phyloP scores from a whole-genome alignment of 2,329 filamentous ascomycete species.

The Cladosporium velox region DNA sequence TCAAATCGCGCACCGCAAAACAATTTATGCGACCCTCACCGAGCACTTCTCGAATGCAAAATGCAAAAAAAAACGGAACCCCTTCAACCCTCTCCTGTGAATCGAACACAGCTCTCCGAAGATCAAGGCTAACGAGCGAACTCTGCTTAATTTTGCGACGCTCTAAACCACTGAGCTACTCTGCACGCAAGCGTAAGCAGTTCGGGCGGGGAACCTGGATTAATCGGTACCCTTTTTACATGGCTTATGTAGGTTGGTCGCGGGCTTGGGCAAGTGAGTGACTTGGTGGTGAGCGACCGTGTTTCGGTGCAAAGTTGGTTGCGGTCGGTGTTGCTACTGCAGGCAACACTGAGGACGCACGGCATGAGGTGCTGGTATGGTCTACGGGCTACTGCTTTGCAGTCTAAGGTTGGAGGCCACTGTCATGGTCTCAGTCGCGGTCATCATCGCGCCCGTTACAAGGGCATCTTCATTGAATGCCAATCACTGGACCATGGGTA shows the following conservation, averaged over 20 bases:
- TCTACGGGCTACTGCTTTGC: too few species aligned
- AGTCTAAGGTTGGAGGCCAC: too few species aligned
- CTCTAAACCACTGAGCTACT: slow-evolving; percentile 16
- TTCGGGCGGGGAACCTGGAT: slow-evolving; percentile 1
- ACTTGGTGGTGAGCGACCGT: neutral
- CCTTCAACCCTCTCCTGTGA: slow-evolving; percentile 3
- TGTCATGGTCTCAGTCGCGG: too few species aligned
- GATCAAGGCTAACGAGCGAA: slow-evolving; percentile 5
- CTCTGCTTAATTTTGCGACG: slow-evolving; percentile 11
- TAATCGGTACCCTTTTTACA: neutral
- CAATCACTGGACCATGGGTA: too few species aligned
- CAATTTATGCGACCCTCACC: neutral
- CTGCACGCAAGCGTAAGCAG: slow-evolving; percentile 3
- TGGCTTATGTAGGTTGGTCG: neutral
- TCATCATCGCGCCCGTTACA: too few species aligned
- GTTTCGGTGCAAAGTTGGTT: neutral
- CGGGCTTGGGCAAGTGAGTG: neutral
- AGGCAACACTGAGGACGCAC: neutral
- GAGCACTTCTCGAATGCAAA: neutral
- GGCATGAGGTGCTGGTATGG: neutral
- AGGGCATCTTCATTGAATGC: too few species aligned
- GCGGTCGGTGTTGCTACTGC: neutral
- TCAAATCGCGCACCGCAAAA: neutral
- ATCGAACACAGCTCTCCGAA: slow-evolving; percentile 14
- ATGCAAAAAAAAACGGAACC: slow-evolving; percentile 14